Conservation (phyloP, 352 stramenopile species). For the Phytophthora capsici region DNA sequence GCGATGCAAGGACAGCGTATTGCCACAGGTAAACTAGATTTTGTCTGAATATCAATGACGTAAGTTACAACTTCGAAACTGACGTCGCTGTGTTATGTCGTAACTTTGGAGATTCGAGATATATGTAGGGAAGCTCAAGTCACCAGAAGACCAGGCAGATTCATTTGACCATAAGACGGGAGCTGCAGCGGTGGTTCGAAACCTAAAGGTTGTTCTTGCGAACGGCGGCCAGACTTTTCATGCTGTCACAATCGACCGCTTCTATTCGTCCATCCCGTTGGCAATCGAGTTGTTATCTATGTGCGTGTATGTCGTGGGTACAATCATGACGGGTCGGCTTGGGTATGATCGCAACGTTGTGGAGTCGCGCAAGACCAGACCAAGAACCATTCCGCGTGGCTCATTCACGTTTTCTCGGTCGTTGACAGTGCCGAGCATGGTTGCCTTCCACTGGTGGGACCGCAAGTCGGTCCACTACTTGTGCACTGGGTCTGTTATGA, state of each 20-base stretch:
- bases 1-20: slow-evolving; percentile 8
- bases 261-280: slow-evolving; percentile 27
- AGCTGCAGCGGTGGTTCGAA: slow-evolving; percentile 4
- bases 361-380: slow-evolving; percentile 2
- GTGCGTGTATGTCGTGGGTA: slow-evolving; percentile 32
- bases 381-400: slow-evolving; percentile 18
- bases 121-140: not conserved
- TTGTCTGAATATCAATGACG: too few relatives aligned
- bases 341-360: slow-evolving; percentile 14
- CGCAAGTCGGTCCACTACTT: slow-evolving; percentile 43
- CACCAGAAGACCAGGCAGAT: not conserved
- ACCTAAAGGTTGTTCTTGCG: too few relatives aligned
- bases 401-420: slow-evolving; percentile 22
- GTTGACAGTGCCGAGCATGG: slow-evolving; percentile 16
- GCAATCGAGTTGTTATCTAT: slow-evolving; percentile 31
- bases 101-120: slow-evolving; percentile 19
- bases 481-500: slow-evolving; percentile 14
- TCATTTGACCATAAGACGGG: slow-evolving; percentile 17
- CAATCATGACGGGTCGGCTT: slow-evolving; percentile 25
- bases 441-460: slow-evolving; percentile 32
- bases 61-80: too few relatives aligned
- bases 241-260: slow-evolving; percentile 27
- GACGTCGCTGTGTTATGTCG: slow-evolving; percentile 7
- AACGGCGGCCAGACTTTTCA: slow-evolving; percentile 3
- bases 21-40: not conserved